A percentile compares a stretch with the other conserved stretches of the same genome.
Conservation (phyloP, 495 filamentous ascomycete genomes). For the Baudoinia panamericana region DNA sequence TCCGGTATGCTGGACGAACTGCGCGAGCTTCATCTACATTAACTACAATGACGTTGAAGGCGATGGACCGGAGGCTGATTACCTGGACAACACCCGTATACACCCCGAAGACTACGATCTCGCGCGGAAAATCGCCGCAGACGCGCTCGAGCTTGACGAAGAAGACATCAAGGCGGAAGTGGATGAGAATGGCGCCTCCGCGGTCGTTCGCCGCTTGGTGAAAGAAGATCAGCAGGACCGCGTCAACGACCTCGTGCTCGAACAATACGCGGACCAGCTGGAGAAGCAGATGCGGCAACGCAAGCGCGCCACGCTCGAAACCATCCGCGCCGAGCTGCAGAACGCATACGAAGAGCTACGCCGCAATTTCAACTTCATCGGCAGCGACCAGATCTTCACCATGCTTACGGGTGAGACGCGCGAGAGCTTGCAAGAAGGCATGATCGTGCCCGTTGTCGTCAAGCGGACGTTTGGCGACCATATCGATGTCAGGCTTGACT, state of each 20-base stretch:
- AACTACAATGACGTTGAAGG: conserved; percentile 68
- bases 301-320: conserved; percentile 92
- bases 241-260: conserved; percentile 88
- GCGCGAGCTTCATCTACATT: conserved; percentile 85
- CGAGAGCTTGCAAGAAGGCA: conserved; percentile 68
- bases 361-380: conserved; percentile 58
- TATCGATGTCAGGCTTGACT: conserved; percentile 83
- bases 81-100: conserved; percentile 88
- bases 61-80: conserved; percentile 51
- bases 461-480: conserved; percentile 81
- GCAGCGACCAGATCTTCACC: conserved; percentile 76
- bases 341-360: conserved; percentile 89
- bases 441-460: conserved; percentile 84
- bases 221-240: conserved; percentile 83
- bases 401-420: conserved; percentile 91
- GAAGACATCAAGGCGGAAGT: conserved; percentile 93
- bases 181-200: conserved; percentile 72
- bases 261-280: conserved; percentile 92
- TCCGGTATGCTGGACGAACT: conserved; percentile 86
- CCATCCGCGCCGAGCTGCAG: conserved; percentile 84
- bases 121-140: conserved; percentile 93
- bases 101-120: conserved; percentile 98
- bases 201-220: conserved; percentile 83
- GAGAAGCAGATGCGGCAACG: conserved; percentile 84
- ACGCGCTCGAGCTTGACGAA: conserved; percentile 90